These are phyloP conservation scores for Lodderomyces jiufengensis DNA, from an alignment of 1,139 yeast species.

Conservation along the genomic window DNA sequence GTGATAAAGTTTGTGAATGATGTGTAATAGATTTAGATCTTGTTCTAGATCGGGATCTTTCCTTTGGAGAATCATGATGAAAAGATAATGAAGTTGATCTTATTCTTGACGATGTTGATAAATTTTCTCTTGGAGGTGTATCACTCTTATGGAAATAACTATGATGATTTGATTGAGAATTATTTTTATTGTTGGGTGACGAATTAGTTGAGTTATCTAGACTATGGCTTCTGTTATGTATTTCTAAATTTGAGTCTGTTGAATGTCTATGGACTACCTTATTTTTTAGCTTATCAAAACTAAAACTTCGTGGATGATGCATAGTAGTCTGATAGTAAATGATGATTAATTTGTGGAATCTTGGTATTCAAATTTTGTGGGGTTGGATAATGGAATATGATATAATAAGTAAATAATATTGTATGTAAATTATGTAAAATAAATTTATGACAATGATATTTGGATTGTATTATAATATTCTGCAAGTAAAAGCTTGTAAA, in stretches of 20 bases:
- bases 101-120: constrained; percentile 3
- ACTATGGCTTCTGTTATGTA: constrained; percentile 8
- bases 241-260: constrained; percentile 12
- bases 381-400: too few relatives aligned
- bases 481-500: too few relatives aligned
- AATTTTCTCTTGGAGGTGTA: constrained; percentile 2
- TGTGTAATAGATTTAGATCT: constrained; percentile 6
- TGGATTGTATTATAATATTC: too few relatives aligned
- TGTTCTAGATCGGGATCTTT: constrained; percentile 10
- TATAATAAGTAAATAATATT: too few relatives aligned
- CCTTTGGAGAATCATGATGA: constrained; percentile 1
- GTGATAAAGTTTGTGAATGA: constrained; percentile 9
- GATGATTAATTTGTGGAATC: not conserved
- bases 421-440: too few relatives aligned
- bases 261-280: constrained; percentile 17
- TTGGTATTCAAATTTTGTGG: not conserved
- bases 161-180: not conserved
- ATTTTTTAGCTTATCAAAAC: constrained; percentile 19
- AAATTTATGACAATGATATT: too few relatives aligned
- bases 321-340: too few relatives aligned
- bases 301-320: constrained; percentile 16
- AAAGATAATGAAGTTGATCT: constrained; percentile 7
- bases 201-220: not conserved
- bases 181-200: constrained; percentile 1
- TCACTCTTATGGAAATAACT: not conserved